A percentile compares a stretch with the other conserved stretches of the same genome.
Evolutionary conservation across 2,329 filamentous ascomycete genomes (phyloP).

Genomic region (Colletotrichum shisoi): DNA sequence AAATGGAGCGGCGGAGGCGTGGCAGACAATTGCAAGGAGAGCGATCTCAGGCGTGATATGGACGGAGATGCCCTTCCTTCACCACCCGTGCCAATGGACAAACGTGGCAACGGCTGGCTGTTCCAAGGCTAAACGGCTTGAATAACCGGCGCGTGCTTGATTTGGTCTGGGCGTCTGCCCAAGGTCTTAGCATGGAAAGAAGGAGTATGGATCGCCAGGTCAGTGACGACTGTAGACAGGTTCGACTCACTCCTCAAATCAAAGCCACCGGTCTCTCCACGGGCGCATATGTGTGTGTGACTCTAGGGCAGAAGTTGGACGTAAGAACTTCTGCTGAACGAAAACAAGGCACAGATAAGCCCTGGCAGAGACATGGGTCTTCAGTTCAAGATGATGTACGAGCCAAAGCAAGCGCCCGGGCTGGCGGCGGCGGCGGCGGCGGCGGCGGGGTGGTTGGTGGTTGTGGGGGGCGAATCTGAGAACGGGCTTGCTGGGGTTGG

Average conservation of each 20-base stretch:
- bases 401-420: constrained; percentile 34
- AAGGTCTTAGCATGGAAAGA: constrained; percentile 29
- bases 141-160: constrained; percentile 2
- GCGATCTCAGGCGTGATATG: constrained; percentile 27
- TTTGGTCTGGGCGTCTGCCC: constrained; percentile 19
- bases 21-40: constrained; percentile 25
- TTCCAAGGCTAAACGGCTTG: constrained; percentile 8
- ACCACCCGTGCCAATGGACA: constrained; percentile 22
- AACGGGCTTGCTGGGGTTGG: constrained; percentile 29
- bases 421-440: constrained; percentile 25
- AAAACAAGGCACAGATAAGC: constrained; percentile 33
- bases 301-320: constrained; percentile 15
- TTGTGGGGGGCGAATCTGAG: constrained; percentile 31
- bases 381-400: constrained; percentile 33
- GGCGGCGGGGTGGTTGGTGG: background rate
- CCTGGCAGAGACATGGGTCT: constrained; percentile 36
- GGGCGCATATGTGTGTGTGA: constrained; percentile 16
- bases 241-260: constrained; percentile 30
- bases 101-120: constrained; percentile 34
- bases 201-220: constrained; percentile 9
- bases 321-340: constrained; percentile 31
- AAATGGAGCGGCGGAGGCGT: constrained; percentile 32
- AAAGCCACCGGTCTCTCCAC: constrained; percentile 14
- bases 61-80: constrained; percentile 2
- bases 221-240: constrained; percentile 10